A percentile compares a stretch with the other conserved stretches of the same genome.
phyloP scores from a whole-genome alignment of 331 rosid species.

The Malus hybrid region DNA sequence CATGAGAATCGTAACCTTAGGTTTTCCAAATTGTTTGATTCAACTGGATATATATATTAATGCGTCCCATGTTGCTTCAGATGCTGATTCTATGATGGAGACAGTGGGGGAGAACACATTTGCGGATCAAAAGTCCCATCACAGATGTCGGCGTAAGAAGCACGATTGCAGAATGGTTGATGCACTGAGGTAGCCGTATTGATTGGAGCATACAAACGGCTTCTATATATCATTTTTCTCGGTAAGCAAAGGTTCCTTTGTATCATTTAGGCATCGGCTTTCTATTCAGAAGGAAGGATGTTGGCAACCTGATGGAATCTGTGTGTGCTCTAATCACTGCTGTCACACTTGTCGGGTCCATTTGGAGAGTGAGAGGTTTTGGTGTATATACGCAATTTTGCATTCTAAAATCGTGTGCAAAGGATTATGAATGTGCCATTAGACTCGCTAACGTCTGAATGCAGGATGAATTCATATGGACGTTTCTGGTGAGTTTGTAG shows the following conservation, averaged over 20 bases:
- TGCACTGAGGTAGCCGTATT: constrained; percentile 38
- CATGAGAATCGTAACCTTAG: constrained; percentile 1
- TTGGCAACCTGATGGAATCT: background rate
- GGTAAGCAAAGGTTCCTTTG: background rate
- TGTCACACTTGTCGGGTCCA: background rate
- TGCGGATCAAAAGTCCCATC: constrained; percentile 80
- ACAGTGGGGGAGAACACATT: constrained; percentile 86
- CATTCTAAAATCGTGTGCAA: background rate
- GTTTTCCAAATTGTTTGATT: background rate
- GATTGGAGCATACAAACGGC: background rate
- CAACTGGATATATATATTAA: background rate
- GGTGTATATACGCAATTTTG: background rate
- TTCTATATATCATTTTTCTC: background rate
- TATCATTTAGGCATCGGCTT: background rate
- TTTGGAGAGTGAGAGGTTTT: background rate
- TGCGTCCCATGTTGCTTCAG: constrained; percentile 20
- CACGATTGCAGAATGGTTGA: constrained; percentile 85
- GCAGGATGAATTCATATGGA: background rate
- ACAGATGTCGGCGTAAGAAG: constrained; percentile 87
- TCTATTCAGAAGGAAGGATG: background rate
- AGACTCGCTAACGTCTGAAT: background rate
- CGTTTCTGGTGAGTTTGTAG: background rate
- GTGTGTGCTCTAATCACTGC: background rate
- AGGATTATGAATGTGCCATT: background rate
- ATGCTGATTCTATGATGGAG: constrained; percentile 67